Conservation (phyloP, 306 rosid species). For the Aeschynomene evenia region DNA sequence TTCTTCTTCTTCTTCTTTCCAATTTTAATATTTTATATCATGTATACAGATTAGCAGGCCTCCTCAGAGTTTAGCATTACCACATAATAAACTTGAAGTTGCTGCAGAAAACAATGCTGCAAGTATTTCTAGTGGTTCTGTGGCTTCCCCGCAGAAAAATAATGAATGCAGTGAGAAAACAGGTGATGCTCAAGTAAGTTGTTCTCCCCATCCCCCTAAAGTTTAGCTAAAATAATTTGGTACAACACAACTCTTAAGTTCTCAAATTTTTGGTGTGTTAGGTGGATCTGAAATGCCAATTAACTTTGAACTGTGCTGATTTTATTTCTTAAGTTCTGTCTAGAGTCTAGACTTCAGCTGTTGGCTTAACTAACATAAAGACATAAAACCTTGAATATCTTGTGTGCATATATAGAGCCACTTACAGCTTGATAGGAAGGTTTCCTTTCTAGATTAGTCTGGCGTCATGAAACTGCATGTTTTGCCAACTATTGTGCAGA, state of each 20-base stretch:
- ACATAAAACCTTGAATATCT: background rate
- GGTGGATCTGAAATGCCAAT: conserved; percentile 1
- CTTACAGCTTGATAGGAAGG: conserved; percentile 22
- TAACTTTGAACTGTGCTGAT: background rate
- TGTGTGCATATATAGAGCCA: conserved; percentile 28
- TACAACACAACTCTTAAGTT: background rate
- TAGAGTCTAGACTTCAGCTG: background rate
- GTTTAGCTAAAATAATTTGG: background rate
- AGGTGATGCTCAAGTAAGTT: conserved; percentile 64
- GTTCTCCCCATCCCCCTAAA: background rate
- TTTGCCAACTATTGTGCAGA: conserved; percentile 54
- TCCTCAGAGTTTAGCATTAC: conserved; percentile 35
- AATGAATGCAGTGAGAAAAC: conserved; percentile 49
- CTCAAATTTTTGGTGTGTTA: conserved; percentile 21
- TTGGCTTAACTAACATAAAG: conserved; percentile 2
- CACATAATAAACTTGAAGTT: conserved; percentile 38
- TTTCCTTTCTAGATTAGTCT: conserved; percentile 36
- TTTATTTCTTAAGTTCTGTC: conserved; percentile 4
- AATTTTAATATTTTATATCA: background rate
- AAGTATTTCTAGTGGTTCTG: conserved; percentile 52
- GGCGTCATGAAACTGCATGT: conserved; percentile 46
- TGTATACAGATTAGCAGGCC: conserved; percentile 37
- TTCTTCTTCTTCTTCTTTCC: background rate
- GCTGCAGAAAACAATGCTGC: conserved; percentile 47
- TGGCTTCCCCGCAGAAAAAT: conserved; percentile 42